Percentiles rank a stretch among this genome's conserved stretches.
Evolutionary conservation across 768 basidiomycete species (phyloP).

Genomic region (Psilocybe cubensis): DNA sequence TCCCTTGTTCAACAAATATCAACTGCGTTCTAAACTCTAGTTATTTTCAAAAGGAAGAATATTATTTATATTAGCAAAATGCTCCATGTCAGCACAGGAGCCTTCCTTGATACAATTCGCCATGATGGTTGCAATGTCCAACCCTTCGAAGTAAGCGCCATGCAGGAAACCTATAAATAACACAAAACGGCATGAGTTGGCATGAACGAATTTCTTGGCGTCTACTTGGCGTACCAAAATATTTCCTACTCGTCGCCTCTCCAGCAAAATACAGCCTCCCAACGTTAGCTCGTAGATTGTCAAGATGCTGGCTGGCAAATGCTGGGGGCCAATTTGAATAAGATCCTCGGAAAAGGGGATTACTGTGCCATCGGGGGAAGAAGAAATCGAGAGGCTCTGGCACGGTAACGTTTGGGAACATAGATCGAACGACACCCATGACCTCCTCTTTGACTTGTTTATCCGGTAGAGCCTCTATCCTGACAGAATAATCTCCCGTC

Average conservation of each 20-base stretch:
- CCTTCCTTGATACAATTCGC: conserved; percentile 41
- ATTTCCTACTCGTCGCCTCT: conserved; percentile 59
- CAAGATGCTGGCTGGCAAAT: conserved; percentile 55
- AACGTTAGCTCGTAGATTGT: conserved; percentile 60
- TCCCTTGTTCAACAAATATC: not conserved
- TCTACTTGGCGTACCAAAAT: conserved; percentile 46
- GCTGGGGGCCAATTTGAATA: conserved; percentile 75
- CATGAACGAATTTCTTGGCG: not conserved
- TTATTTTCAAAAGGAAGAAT: conserved; percentile 27
- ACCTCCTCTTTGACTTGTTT: conserved; percentile 54
- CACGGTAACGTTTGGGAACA: conserved; percentile 59
- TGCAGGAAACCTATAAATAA: conserved; percentile 52
- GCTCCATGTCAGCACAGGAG: conserved; percentile 26
- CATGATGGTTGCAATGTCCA: conserved; percentile 40
- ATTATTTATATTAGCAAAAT: conserved; percentile 28
- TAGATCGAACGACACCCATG: conserved; percentile 55
- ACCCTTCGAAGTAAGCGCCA: conserved; percentile 62
- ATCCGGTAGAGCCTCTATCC: conserved; percentile 57
- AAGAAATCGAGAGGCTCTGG: conserved; percentile 61
- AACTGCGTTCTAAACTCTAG: not conserved
- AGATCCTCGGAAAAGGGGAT: conserved; percentile 60
- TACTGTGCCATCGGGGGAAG: conserved; percentile 55
- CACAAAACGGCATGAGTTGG: not conserved
- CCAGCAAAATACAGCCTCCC: conserved; percentile 64
- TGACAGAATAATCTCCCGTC: conserved; percentile 59